Conservation (phyloP, 768 basidiomycete genomes). For the Xerocomellus dryophilus region DNA sequence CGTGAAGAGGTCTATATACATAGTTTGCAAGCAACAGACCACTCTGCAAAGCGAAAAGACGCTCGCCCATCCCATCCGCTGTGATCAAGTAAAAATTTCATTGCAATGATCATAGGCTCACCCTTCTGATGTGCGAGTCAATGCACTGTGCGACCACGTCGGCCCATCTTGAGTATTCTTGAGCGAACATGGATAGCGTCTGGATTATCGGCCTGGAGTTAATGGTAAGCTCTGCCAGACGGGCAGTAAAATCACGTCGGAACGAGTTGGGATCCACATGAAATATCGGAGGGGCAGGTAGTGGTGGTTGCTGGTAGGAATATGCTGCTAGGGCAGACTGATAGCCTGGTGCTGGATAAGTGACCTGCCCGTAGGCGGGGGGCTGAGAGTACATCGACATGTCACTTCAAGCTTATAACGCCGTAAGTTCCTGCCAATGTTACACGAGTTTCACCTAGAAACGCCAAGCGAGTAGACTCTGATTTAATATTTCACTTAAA, state of each 20-base stretch:
- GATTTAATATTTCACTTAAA: slow-evolving; percentile 51
- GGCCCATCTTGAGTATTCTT: slow-evolving; percentile 76
- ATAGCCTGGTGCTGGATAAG: slow-evolving; percentile 49
- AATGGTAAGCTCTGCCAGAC: slow-evolving; percentile 80
- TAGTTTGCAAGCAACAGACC: slow-evolving; percentile 33
- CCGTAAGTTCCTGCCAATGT: slow-evolving; percentile 30
- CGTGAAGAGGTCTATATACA: slow-evolving; percentile 46
- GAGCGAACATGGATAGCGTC: slow-evolving; percentile 86
- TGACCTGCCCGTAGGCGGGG: slow-evolving; percentile 54
- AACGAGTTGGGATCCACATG: slow-evolving; percentile 66
- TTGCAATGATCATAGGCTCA: slow-evolving; percentile 52
- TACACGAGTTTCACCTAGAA: slow-evolving; percentile 35
- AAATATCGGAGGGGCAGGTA: slow-evolving; percentile 41
- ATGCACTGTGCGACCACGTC: slow-evolving; percentile 79
- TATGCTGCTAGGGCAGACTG: slow-evolving; percentile 42
- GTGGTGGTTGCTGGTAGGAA: slow-evolving; percentile 48
- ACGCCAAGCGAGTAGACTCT: slow-evolving; percentile 29
- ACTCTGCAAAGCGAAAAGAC: slow-evolving; percentile 21
- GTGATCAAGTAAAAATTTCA: slow-evolving; percentile 24
- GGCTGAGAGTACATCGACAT: slow-evolving; percentile 68
- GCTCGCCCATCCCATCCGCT: slow-evolving; percentile 29
- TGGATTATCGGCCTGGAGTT: slow-evolving; percentile 96
- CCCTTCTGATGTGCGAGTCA: slow-evolving; percentile 81
- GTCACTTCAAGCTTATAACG: slow-evolving; percentile 39
- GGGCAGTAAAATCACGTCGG: slow-evolving; percentile 71